Conservation (phyloP, 768 basidiomycete genomes). For the Boletus eberwhitei region DNA sequence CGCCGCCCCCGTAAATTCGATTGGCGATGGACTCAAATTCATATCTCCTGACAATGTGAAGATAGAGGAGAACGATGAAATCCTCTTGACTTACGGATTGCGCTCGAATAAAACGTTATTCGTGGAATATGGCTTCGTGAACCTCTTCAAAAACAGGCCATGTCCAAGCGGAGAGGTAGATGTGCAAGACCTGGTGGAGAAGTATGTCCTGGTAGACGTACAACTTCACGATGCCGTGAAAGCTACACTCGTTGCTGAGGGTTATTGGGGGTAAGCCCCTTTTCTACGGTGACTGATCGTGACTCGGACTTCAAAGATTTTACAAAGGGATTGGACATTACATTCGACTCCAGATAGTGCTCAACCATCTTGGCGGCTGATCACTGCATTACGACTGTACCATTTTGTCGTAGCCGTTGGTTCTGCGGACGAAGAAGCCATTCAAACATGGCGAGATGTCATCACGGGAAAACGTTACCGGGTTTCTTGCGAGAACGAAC, state of each 20-base stretch:
- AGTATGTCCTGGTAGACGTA: slow-evolving; percentile 45
- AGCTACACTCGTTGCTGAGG: slow-evolving; percentile 51
- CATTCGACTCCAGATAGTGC: slow-evolving; percentile 57
- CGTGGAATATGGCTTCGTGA: slow-evolving; percentile 88
- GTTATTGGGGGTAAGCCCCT: slow-evolving; percentile 78
- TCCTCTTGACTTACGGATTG: slow-evolving; percentile 74
- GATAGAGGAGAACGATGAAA: slow-evolving; percentile 55
- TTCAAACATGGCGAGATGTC: slow-evolving; percentile 54
- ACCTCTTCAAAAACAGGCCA: slow-evolving; percentile 29
- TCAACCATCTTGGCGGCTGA: slow-evolving; percentile 78
- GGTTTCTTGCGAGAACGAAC: slow-evolving; percentile 50
- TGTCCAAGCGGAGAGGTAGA: slow-evolving; percentile 54
- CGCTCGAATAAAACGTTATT: slow-evolving; percentile 79
- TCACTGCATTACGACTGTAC: slow-evolving; percentile 67
- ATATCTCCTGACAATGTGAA: slow-evolving; percentile 42
- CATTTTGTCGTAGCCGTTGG: slow-evolving; percentile 40
- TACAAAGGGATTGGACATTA: slow-evolving; percentile 73
- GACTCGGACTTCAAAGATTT: not conserved
- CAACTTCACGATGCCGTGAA: slow-evolving; percentile 46
- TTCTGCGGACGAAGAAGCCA: slow-evolving; percentile 25
- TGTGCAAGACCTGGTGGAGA: slow-evolving; percentile 52
- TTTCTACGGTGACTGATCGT: not conserved
- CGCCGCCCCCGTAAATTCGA: slow-evolving; percentile 32
- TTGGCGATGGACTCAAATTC: slow-evolving; percentile 49
- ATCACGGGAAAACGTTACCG: slow-evolving; percentile 41